A percentile compares a stretch with the other conserved stretches of the same genome.
phyloP scores from a whole-genome alignment of 148 eudicot genomes.

The Amaranthus hypochondriacus region DNA sequence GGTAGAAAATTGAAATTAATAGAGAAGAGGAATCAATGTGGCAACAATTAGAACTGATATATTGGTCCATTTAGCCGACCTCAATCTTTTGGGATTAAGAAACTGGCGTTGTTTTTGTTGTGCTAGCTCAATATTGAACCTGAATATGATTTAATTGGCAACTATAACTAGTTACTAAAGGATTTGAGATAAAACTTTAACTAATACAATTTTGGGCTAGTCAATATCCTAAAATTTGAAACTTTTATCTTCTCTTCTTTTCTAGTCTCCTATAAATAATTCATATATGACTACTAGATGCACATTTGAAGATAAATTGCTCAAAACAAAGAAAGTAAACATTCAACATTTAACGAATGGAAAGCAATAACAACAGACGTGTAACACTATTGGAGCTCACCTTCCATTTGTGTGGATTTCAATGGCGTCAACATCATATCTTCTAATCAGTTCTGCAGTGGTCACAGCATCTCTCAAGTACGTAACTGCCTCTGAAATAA shows the following conservation, averaged over 20 bases:
- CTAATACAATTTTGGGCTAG: too few species aligned
- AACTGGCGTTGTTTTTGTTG: too few species aligned
- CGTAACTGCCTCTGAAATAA: slow-evolving; percentile 53
- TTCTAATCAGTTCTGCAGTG: slow-evolving; percentile 60
- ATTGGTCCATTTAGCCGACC: too few species aligned
- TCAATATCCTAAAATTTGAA: background rate
- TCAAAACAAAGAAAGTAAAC: background rate
- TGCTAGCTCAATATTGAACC: too few species aligned
- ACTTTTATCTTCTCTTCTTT: background rate
- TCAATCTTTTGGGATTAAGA: too few species aligned
- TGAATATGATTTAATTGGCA: too few species aligned
- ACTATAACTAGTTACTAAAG: too few species aligned
- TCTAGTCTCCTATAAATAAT: background rate
- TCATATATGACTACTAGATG: background rate
- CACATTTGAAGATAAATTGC: background rate
- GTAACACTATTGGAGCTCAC: slow-evolving; percentile 29
- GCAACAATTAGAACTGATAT: too few species aligned
- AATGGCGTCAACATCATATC: slow-evolving; percentile 72
- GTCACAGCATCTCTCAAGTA: slow-evolving; percentile 67
- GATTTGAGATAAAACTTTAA: too few species aligned
- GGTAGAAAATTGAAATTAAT: too few species aligned
- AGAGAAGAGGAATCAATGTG: too few species aligned
- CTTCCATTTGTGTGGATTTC: slow-evolving; percentile 95
- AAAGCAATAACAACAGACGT: background rate
- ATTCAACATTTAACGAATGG: too few species aligned